Evolutionary conservation across 306 rosid species (phyloP), one percentile per base, ranked within the genome.

Genomic region (Hippophae tibetana): DNA sequence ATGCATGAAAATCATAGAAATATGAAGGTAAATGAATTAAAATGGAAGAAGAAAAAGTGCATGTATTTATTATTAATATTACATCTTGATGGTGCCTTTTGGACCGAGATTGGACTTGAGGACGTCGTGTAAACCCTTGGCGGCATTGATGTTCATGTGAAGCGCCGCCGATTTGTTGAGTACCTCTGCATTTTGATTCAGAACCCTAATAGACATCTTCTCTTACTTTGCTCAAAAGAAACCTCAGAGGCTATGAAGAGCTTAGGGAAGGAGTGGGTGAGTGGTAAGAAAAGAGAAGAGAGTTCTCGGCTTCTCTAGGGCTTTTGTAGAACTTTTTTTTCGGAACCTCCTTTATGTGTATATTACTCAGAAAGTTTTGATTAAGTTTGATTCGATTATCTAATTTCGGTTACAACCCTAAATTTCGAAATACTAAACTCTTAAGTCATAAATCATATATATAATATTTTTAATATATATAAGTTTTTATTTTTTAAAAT

Each of bases 61-160:
- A 23, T 4, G 6, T 6, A 1, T 1, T 6, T 31, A 4, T 6
- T 31, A 4, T 31, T 31, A 31, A 31, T 31, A 31, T 9, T 65
- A 87, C 97, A 92, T 92, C 69, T 92, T 92, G 86, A 92, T 88
- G 54, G 96, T 92, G 59, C 99, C 97, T 51, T 92, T 92, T 54
- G 99, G 99, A 11, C 99, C 99, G 53, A 92, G 96, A 60, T 92
- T 92, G 58, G 83, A 71, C 66, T 88, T 88, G 78, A 88, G 99
- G 11, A 92, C 99, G 65, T 92, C 99, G 43, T 86, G 95, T 56
- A 92, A 76, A 44, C 96, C 96, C 81, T 92, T 92, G 56, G 99
- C 99, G 60, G 96, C 99, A 67, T 92, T 88, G 86, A 84, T 88
- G 81, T 85, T 92, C 95, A 86, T 88, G 67, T 92, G 95, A 27